phyloP scores from a whole-genome alignment of 352 stramenopile genomes.

The Thalassiosira mediterranea region DNA sequence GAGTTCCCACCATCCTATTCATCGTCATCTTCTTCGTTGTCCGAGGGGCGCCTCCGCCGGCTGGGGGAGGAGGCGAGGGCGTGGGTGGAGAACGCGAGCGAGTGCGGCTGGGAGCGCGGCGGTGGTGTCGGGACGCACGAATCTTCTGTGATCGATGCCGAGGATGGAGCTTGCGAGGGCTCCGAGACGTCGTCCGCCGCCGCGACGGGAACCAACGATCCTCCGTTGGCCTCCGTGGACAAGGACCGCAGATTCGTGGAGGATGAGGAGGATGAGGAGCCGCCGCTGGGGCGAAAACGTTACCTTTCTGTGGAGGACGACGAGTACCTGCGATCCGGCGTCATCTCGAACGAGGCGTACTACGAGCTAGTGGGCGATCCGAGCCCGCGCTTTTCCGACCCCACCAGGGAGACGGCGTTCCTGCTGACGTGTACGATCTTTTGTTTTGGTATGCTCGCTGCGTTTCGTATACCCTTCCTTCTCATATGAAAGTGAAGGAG shows the following conservation, averaged over 20 bases:
- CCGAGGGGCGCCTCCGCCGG: too few relatives aligned
- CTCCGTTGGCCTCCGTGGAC: not conserved
- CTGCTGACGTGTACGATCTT: slow-evolving; percentile 6
- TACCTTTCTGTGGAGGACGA: slow-evolving; percentile 9
- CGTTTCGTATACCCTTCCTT: slow-evolving; percentile 25
- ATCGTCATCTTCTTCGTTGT: not conserved
- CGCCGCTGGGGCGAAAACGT: not conserved
- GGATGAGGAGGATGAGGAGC: not conserved
- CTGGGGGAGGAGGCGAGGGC: not conserved
- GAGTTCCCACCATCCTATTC: not conserved
- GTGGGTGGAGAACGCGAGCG: slow-evolving; percentile 23
- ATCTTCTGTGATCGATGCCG: too few relatives aligned
- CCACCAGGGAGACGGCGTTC: slow-evolving; percentile 10
- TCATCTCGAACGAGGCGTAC: slow-evolving; percentile 10
- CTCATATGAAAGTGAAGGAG: slow-evolving; percentile 33
- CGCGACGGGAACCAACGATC: not conserved
- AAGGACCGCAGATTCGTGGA: not conserved
- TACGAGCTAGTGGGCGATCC: slow-evolving; percentile 9
- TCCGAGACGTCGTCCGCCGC: not conserved
- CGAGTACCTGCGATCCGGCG: not conserved
- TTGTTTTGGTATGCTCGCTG: slow-evolving; percentile 15
- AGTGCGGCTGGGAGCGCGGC: slow-evolving; percentile 29
- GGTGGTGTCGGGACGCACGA: not conserved
- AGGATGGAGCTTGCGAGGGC: not conserved
- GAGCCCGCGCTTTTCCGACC: slow-evolving; percentile 5